phyloP scores from a whole-genome alignment of 805 yeast genomes.

The Maudiozyma turicensis region DNA sequence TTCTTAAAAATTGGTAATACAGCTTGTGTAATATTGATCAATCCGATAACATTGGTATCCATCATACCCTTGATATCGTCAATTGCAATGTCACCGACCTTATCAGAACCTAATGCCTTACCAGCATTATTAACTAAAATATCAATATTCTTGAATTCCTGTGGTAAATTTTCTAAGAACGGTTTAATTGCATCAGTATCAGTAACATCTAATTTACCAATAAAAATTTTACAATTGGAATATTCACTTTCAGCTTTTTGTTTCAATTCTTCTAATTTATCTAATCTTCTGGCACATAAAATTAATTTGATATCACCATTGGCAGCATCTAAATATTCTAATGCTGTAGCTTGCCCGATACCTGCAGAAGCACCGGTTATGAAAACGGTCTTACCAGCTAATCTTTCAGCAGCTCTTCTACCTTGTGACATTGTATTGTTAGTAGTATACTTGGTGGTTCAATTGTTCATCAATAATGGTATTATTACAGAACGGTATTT shows the following conservation, averaged over 20 bases:
- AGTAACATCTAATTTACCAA: conserved; percentile 49
- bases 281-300: conserved; percentile 70
- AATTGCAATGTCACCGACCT: conserved; percentile 57
- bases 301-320: conserved; percentile 62
- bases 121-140: conserved; percentile 68
- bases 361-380: conserved; percentile 98
- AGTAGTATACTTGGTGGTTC: not conserved
- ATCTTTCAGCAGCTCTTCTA: conserved; percentile 63
- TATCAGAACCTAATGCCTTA: conserved; percentile 69
- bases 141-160: conserved; percentile 54
- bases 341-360: conserved; percentile 87
- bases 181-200: conserved; percentile 40
- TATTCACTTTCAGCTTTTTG: conserved; percentile 37
- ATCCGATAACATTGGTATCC: conserved; percentile 79
- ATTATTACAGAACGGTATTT: too few relatives aligned
- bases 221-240: conserved; percentile 37
- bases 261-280: conserved; percentile 44
- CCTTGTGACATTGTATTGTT: conserved; percentile 52
- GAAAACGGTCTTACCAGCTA: conserved; percentile 67
- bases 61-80: conserved; percentile 67
- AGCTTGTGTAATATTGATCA: conserved; percentile 75
- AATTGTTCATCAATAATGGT: not conserved
- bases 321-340: conserved; percentile 70
- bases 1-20: conserved; percentile 61
- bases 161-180: conserved; percentile 46